Evolutionary conservation across 2,329 filamentous ascomycete species (phyloP), one percentile per base, ranked within the genome.

Genomic region (Penicillium sp.): DNA sequence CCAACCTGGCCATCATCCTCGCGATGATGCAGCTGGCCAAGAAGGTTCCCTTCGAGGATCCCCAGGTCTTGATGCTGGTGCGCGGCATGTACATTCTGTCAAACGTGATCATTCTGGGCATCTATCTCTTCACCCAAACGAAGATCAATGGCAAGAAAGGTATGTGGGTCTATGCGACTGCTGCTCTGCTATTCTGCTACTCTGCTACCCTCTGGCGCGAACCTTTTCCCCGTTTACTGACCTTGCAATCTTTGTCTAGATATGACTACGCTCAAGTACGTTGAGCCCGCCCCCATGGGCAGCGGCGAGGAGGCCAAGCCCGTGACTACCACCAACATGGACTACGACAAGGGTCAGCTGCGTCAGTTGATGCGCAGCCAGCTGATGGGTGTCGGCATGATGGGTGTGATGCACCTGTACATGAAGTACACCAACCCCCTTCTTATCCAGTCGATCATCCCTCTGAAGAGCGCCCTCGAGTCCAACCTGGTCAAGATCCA

Each of bases 401-500:
- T 99, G 93, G 87, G 78, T 59, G 90, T 97, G 71, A 97, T 99
- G 93, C 94, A 99, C 81, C 65, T 99, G 59, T 99, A 97, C 87
- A 90, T 99, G 84, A 92, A 97, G 77, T 99, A 97, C 88, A 97
- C 92, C 81, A 99, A 97, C 87, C 94, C 94, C 37, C 90, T 99
- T 48, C 82, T 97, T 70, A 96, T 99, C 81, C 94, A 99, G 86
- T 95, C 90, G 75, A 96, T 99, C 80, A 94, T 99, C 72, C 94
- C 94, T 29, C 83, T 97, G 77, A 99, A 99, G 88, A 85, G 89
- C 73, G 93, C 92, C 42, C 85, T 99, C 77, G 94, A 99, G 83
- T 84, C 88, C 79, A 97, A 97, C 83, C 82, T 97, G 68, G 85
- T 94, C 82, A 97, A 97, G 86, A 93, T 99, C 71, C 90, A 97